Evolutionary conservation across 495 filamentous ascomycete species (phyloP), one percentile per base, ranked within the genome.

Genomic region (Penicillium lagena): DNA sequence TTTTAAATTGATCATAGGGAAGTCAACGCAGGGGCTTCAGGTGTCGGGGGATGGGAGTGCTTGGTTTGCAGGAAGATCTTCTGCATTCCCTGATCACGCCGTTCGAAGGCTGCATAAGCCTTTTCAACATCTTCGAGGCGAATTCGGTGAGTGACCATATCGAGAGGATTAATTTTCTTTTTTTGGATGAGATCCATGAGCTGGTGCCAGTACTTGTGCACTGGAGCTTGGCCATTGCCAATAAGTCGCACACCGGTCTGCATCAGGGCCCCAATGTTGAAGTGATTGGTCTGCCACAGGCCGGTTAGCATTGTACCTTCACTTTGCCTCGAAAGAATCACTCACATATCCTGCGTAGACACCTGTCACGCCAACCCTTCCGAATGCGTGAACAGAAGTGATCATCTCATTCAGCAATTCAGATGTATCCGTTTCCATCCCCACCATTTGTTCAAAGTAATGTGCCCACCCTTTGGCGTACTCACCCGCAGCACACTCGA

Each of bases 331-430:
- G 2, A 4, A 22, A 6, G 4, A 22, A 22, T 22, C 22, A 22
- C 83, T 66, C 60, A 90, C 84, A 64, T 80, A 91, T 40, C 86
- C 88, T 35, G 85, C 85, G 60, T 91, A 91, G 37, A 90, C 79
- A 31, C 86, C 89, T 0, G 87, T 95, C 41, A 95, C 70, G 12
- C 88, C 86, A 42, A 79, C 78, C 0, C 83, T 73, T 10, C 90
- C 87, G 59, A 80, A 94, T 40, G 81, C 85, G 34, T 82, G 72
- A 9, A 90, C 86, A 10, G 82, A 74, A 33, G 81, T 82, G 34
- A 96, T 78, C 81, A 89, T 88, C 68, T 96, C 87, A 55, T 96
- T 96, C 45, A 95, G 35, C 37, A 93, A 82, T 66, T 95, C 90
- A 36, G 80, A 84, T 4, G 85, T 88, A 60, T 95, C 90, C 3